These are phyloP conservation scores for Penicillium sclerotigenum DNA, from an alignment of 2,329 filamentous ascomycete species.

Conservation along the genomic window DNA sequence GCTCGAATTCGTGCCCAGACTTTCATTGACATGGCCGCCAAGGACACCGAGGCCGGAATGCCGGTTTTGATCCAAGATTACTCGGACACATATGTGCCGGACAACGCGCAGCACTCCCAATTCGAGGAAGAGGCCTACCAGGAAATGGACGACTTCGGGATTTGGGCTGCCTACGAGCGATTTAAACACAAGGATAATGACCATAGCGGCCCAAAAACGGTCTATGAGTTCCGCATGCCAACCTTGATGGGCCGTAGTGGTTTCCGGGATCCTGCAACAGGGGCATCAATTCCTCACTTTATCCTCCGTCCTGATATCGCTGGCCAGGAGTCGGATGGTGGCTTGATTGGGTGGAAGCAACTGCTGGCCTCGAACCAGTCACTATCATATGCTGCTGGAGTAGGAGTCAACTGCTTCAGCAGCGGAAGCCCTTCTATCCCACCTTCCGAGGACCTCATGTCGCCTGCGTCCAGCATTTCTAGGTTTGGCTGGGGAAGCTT, in stretches of 20 bases:
- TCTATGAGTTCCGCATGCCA: conserved; percentile 44
- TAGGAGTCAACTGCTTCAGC: conserved; percentile 34
- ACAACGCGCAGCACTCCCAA: conserved; percentile 29
- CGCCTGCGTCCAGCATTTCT: conserved; percentile 33
- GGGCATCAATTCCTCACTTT: conserved; percentile 39
- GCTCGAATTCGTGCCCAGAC: conserved; percentile 46
- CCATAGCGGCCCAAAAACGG: conserved; percentile 32
- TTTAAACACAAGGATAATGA: conserved; percentile 23
- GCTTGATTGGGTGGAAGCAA: conserved; percentile 46
- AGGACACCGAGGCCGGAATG: conserved; percentile 42
- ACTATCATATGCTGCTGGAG: conserved; percentile 35
- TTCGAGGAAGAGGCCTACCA: conserved; percentile 33
- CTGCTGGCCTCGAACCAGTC: conserved; percentile 43
- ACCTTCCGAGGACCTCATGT: conserved; percentile 30
- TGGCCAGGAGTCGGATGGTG: conserved; percentile 44
- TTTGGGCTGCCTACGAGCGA: conserved; percentile 26
- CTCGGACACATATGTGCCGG: conserved; percentile 38
- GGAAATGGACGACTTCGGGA: conserved; percentile 35
- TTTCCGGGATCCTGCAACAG: conserved; percentile 20
- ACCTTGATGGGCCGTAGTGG: conserved; percentile 42
- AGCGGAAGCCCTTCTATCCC: conserved; percentile 22
- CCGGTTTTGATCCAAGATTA: conserved; percentile 43
- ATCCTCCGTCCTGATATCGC: conserved; percentile 42
- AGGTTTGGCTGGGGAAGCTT: conserved; percentile 39
- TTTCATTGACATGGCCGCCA: conserved; percentile 44